Base-by-base conservation (phyloP, 202 grass and related monocot genomes). In the Musa balbisiana region DNA sequence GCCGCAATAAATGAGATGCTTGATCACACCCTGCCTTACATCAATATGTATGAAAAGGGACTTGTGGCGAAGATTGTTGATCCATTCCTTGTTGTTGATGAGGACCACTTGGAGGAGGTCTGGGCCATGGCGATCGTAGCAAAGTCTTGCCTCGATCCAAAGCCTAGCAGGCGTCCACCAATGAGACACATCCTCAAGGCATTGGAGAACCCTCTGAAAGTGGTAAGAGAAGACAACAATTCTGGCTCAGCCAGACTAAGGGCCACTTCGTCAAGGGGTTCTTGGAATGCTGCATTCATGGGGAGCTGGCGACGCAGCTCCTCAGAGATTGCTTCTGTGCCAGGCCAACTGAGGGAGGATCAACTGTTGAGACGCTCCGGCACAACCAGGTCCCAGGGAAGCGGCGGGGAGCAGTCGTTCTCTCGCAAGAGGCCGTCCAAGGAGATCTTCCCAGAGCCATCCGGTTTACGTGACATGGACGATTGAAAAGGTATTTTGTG, bases 41-140 rank as follows among this genome's bases (percentile, higher is more conserved):
- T 99, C 75, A 92, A 87, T 77, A 94, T 95, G 76, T 92, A 90
- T 21, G 89, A 99, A 69, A 99, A 99, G 74, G 91, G 95, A 63
- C 85, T 92, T 17, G 87, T 99, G 80, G 85, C 89, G 58, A 99
- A 87, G 80, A 95, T 99, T 71, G 89, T 99, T 22, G 96, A 99
- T 73, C 96, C 96, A 51, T 87, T 78, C 2, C 87, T 99, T 16
- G 94, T 99, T 52, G 85, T 99, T 11, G 91, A 99, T 14, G 96
- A 99, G 84, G 96, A 99, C 60, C 96, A 92, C 79, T 75, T 99
- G 74, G 96, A 99, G 83, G 96, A 99, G 85, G 96, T 99, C 14
- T 99, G 96, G 96, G 96, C 96, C 6, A 92, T 99, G 91, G 87
- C 96, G 2, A 91, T 99, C 76, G 89, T 99, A 21, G 96, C 96